A percentile compares a stretch with the other conserved stretches of the same genome.
phyloP scores from a whole-genome alignment of 495 filamentous ascomycete genomes.

The Aspergillus homomorphus region DNA sequence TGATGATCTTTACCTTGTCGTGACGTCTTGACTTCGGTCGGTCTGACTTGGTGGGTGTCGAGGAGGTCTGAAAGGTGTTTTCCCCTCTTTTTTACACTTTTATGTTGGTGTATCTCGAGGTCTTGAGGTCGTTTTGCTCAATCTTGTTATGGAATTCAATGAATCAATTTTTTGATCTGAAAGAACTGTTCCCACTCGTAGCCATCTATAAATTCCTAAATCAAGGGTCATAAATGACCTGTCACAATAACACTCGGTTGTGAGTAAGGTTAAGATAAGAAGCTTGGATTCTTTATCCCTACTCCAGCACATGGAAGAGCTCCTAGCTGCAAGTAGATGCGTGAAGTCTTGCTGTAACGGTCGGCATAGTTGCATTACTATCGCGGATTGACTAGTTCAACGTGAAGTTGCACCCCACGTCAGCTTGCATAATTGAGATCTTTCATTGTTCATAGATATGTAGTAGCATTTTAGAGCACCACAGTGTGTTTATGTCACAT shows the following conservation, averaged over 20 bases:
- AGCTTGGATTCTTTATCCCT: too few species aligned
- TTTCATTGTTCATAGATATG: neutral
- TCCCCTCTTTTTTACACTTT: conserved; percentile 24
- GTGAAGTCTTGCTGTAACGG: too few species aligned
- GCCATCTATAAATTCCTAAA: too few species aligned
- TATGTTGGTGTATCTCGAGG: conserved; percentile 20
- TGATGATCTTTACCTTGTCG: conserved; percentile 70
- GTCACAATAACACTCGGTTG: too few species aligned
- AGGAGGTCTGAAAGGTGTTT: conserved; percentile 67
- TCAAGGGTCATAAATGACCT: too few species aligned
- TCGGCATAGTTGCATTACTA: too few species aligned
- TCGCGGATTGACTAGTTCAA: too few species aligned
- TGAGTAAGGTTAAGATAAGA: too few species aligned
- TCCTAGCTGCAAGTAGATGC: too few species aligned
- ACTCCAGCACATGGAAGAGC: too few species aligned
- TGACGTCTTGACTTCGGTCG: conserved; percentile 61
- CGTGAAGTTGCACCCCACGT: neutral
- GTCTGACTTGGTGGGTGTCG: conserved; percentile 61
- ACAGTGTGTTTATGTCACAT: neutral
- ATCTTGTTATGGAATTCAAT: neutral
- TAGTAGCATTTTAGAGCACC: neutral
- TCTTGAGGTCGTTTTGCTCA: neutral
- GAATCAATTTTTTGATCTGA: neutral
- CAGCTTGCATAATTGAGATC: neutral
- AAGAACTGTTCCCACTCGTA: too few species aligned